Conservation (phyloP, 768 basidiomycete genomes). For the Xerocomus brunneocitrinus region DNA sequence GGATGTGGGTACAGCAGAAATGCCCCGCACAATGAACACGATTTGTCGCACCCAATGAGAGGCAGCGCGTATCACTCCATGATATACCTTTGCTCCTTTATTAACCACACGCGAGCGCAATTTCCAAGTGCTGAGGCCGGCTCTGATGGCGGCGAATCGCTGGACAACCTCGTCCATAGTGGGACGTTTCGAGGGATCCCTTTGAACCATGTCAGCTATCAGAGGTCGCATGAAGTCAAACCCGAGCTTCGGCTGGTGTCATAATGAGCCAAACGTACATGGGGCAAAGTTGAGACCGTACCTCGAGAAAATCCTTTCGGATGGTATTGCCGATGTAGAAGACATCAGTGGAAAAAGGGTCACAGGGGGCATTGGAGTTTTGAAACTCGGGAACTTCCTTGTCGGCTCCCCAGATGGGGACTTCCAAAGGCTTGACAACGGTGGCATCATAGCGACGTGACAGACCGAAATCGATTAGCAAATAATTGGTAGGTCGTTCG, state of each 20-base stretch:
- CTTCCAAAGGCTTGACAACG: too few species aligned
- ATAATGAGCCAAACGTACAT: background rate
- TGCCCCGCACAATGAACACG: background rate
- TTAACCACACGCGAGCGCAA: background rate
- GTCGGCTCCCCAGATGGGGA: too few species aligned
- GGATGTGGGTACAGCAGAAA: background rate
- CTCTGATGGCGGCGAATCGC: background rate
- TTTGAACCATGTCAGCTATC: background rate
- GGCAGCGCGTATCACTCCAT: background rate
- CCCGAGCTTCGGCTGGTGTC: background rate
- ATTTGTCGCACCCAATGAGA: background rate
- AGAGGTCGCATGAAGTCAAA: background rate
- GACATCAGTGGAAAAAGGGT: too few species aligned
- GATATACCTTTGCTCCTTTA: background rate
- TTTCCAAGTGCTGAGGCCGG: background rate
- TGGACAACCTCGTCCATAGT: background rate
- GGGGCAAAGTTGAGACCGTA: background rate
- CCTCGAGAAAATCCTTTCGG: constrained; percentile 27
- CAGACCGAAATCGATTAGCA: too few species aligned
- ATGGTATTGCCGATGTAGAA: too few species aligned
- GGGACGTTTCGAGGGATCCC: too few species aligned
- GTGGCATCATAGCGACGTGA: too few species aligned
- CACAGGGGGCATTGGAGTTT: too few species aligned
- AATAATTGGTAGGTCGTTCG: too few species aligned
- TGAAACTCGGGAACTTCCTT: too few species aligned